Evolutionary conservation across 1,284 basidiomycete species (phyloP).

Genomic region (Trametes pubescens): DNA sequence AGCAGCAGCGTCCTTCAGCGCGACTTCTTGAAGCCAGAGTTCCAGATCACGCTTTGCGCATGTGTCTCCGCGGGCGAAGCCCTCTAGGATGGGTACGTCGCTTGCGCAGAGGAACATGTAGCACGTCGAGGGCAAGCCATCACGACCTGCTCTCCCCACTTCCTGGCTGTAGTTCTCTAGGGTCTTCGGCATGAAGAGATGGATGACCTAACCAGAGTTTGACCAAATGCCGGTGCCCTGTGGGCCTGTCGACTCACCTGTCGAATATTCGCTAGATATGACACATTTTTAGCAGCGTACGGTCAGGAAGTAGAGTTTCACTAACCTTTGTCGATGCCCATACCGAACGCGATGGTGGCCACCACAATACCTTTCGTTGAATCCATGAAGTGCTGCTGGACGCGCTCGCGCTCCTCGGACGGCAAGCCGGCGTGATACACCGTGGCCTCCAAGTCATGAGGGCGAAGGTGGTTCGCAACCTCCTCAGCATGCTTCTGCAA

Average conservation of each 20-base stretch:
- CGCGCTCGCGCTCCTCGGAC: conserved; percentile 59
- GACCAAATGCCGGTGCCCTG: neutral
- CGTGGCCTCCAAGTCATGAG: conserved; percentile 56
- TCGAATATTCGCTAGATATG: conserved; percentile 41
- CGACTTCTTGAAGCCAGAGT: conserved; percentile 53
- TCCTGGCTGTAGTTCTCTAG: conserved; percentile 78
- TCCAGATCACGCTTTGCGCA: conserved; percentile 49
- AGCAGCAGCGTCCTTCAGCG: conserved; percentile 44
- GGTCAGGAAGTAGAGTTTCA: neutral
- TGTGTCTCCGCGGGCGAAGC: conserved; percentile 56
- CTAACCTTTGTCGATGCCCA: conserved; percentile 74
- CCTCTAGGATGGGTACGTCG: conserved; percentile 54
- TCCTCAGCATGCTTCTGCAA: conserved; percentile 72
- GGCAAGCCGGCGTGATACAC: conserved; percentile 79
- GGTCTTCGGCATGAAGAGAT: conserved; percentile 72
- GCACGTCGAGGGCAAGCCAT: conserved; percentile 68
- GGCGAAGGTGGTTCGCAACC: conserved; percentile 58
- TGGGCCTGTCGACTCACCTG: conserved; percentile 36
- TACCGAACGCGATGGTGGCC: conserved; percentile 76
- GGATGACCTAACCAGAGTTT: conserved; percentile 61
- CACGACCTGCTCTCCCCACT: conserved; percentile 79
- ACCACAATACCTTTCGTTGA: conserved; percentile 72
- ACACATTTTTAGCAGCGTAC: neutral
- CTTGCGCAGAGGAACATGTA: conserved; percentile 56
- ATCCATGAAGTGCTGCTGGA: conserved; percentile 71